Evolutionary conservation across 805 yeast genomes (phyloP).

Genomic region (Helenozyma rhizophorensis): DNA sequence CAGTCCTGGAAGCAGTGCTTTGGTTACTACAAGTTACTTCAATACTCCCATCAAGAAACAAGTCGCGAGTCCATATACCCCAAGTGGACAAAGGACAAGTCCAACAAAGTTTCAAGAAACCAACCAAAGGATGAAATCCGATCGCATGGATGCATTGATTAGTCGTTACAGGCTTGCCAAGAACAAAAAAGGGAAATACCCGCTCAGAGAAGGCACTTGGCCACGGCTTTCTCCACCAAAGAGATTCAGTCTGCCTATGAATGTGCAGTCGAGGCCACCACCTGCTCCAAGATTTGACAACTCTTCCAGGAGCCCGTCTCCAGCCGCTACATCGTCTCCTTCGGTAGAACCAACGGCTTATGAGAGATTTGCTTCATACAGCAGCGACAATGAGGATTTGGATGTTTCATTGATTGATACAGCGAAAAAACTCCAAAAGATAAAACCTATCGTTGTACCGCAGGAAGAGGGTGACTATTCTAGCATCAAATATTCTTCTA

Average conservation of each 20-base stretch:
- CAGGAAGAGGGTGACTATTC: slow-evolving; percentile 18
- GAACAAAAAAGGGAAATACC: not conserved
- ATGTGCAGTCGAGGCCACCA: slow-evolving; percentile 3
- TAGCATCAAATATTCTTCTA: slow-evolving; percentile 29
- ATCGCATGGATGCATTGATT: slow-evolving; percentile 31
- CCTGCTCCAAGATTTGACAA: slow-evolving; percentile 9
- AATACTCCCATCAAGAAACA: slow-evolving; percentile 33
- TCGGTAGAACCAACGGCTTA: no score
- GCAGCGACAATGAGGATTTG: not conserved
- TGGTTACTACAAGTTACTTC: slow-evolving; percentile 19
- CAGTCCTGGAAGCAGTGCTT: slow-evolving; percentile 1
- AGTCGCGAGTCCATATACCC: no score
- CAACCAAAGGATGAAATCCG: slow-evolving; percentile 29
- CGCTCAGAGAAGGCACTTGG: slow-evolving; percentile 1
- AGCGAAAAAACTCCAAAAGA: slow-evolving; percentile 30
- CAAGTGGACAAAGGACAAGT: slow-evolving; percentile 24
- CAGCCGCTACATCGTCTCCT: slow-evolving; percentile 10
- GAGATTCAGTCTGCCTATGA: not conserved
- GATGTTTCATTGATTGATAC: slow-evolving; percentile 20
- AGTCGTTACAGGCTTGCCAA: slow-evolving; percentile 25
- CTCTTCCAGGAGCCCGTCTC: not conserved
- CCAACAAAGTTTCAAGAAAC: slow-evolving; percentile 38
- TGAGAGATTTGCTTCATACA: not conserved
- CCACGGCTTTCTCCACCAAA: not conserved
- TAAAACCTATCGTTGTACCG: slow-evolving; percentile 36